Base-by-base conservation (phyloP, 2,329 filamentous ascomycete species). In the Neofusicoccum umdonicola region DNA sequence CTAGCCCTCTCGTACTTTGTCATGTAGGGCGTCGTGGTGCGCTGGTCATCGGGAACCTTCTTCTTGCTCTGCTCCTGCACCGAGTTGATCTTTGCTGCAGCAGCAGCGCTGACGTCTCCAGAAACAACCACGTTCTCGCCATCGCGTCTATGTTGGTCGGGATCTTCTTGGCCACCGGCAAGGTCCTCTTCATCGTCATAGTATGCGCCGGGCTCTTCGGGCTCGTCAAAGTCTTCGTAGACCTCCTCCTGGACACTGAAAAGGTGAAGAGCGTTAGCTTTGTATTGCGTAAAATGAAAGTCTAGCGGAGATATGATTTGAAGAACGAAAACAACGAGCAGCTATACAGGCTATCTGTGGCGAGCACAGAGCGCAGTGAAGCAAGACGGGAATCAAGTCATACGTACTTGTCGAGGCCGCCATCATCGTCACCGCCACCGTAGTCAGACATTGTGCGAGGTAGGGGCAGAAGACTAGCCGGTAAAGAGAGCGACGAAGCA, bases 1-100 rank as follows among this genome's bases (percentile, higher is more conserved):
- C 95, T 88, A 68, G 95, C 95, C 71, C 89, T 87, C 84, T 99
- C 95, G 80, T 99, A 99, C 82, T 99, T 99, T 70, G 95, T 99
- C 94, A 99, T 96, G 81, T 97, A 99, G 2, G 94, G 95, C 34
- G 95, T 99, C 8, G 95, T 99, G 27, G 87, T 90, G 72, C 95
- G 88, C 80, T 96, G 87, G 69, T 93, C 91, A 70, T 92, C 91
- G 64, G 93, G 86, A 57, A 99, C 94, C 81, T 92, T 96, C 86
- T 96, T 97, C 80, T 93, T 82, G 74, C 85, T 84, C 67, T 85
- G 74, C 69, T 82, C 82, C 69, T 84, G 80, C 74, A 88, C 82
- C 37, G 84, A 84, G 68, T 87, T 87, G 54, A 75, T 70, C 54
- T 77, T 76, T 41, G 74, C 73, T 34, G 77, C 78, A 15, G 77